A percentile compares a stretch with the other conserved stretches of the same genome.
These are phyloP conservation scores for Artomyces pyxidatus DNA, from an alignment of 768 basidiomycete species.

Conservation along the genomic window DNA sequence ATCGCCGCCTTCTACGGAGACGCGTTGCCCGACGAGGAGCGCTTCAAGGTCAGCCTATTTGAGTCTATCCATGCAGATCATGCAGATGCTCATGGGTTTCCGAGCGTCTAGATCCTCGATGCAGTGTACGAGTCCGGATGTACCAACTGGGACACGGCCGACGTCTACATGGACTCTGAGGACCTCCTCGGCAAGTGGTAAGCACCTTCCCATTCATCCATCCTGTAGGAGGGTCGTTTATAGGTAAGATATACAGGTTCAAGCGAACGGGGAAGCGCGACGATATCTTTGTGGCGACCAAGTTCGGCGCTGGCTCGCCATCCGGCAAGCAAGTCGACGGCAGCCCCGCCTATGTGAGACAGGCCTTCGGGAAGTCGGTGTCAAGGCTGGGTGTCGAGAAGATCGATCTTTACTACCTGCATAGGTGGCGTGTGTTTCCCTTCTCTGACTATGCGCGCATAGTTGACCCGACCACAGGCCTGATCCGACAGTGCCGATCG, in stretches of 20 bases:
- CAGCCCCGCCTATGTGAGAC: slow-evolving; percentile 20
- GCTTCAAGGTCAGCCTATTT: slow-evolving; percentile 32
- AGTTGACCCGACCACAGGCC: background rate
- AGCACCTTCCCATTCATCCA: too few species aligned
- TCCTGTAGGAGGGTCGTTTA: too few species aligned
- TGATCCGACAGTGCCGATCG: slow-evolving; percentile 11
- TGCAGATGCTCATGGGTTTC: background rate
- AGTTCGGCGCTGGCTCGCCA: slow-evolving; percentile 23
- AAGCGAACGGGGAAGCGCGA: slow-evolving; percentile 44
- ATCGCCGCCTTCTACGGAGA: slow-evolving; percentile 42
- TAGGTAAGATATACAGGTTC: slow-evolving; percentile 31
- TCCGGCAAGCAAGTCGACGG: slow-evolving; percentile 16
- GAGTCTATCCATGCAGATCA: background rate
- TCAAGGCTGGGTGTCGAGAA: slow-evolving; percentile 21
- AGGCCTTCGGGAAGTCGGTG: slow-evolving; percentile 21
- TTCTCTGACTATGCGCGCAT: background rate
- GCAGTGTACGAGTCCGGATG: slow-evolving; percentile 31
- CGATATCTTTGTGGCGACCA: slow-evolving; percentile 38
- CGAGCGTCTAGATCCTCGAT: slow-evolving; percentile 31
- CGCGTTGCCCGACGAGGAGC: slow-evolving; percentile 43
- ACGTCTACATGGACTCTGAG: slow-evolving; percentile 34
- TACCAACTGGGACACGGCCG: slow-evolving; percentile 41
- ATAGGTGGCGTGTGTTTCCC: slow-evolving; percentile 16
- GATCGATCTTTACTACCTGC: slow-evolving; percentile 27
- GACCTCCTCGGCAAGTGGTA: slow-evolving; percentile 40